Conservation (phyloP, 2,329 filamentous ascomycete genomes). For the Colletotrichum salicis region DNA sequence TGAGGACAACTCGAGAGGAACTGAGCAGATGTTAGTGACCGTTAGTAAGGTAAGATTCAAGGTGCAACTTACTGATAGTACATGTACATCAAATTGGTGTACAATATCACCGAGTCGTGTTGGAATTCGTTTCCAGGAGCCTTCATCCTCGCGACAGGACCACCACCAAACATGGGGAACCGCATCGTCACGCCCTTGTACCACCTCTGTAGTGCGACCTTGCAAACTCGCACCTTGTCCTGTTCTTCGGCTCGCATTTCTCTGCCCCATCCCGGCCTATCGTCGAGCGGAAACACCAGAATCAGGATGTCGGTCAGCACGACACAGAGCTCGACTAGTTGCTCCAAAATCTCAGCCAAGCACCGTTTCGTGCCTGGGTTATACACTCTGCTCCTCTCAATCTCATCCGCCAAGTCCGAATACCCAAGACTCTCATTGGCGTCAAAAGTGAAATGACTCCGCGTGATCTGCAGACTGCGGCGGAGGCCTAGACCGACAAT, state of each 20-base stretch:
- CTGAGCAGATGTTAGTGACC: constrained; percentile 41
- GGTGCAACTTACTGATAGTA: constrained; percentile 57
- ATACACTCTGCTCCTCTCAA: constrained; percentile 57
- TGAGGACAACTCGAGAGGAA: constrained; percentile 55
- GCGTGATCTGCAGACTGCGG: constrained; percentile 61
- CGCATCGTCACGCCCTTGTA: constrained; percentile 50
- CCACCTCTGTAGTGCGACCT: constrained; percentile 51
- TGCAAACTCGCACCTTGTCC: constrained; percentile 48
- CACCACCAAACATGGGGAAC: constrained; percentile 52
- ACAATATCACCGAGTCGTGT: constrained; percentile 55
- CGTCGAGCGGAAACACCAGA: constrained; percentile 56
- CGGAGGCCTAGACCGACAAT: constrained; percentile 60
- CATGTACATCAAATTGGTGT: constrained; percentile 62
- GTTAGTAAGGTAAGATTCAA: accelerated
- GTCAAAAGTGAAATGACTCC: constrained; percentile 57
- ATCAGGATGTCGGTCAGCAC: constrained; percentile 58
- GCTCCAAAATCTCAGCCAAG: constrained; percentile 56
- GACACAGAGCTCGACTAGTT: constrained; percentile 57
- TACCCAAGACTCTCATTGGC: constrained; percentile 49
- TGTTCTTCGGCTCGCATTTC: constrained; percentile 45
- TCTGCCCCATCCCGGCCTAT: constrained; percentile 52
- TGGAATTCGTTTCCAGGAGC: constrained; percentile 44
- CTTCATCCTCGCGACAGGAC: constrained; percentile 41
- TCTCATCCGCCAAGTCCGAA: constrained; percentile 58
- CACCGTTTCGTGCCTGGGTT: constrained; percentile 55